Evolutionary conservation across 1,284 basidiomycete species (phyloP).

Genomic region (Fomes fomentarius): DNA sequence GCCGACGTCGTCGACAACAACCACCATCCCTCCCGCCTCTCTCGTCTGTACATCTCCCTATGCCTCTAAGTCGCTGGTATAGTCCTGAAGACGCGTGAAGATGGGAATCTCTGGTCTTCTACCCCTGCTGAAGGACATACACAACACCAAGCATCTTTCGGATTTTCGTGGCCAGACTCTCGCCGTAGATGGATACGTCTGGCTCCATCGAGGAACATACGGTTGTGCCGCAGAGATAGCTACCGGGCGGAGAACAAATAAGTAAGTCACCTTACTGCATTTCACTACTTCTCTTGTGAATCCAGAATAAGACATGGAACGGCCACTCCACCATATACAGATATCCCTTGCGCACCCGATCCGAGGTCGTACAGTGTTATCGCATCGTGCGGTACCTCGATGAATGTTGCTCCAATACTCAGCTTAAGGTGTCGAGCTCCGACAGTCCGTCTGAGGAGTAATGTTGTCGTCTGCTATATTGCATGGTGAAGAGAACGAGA

Average conservation of each 20-base stretch:
- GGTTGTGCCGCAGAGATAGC: conserved; percentile 92
- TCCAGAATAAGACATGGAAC: no score
- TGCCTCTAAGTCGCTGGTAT: conserved; percentile 2
- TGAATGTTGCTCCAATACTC: no score
- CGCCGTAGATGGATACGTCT: conserved; percentile 91
- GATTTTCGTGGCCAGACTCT: conserved; percentile 83
- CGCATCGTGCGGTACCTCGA: no score
- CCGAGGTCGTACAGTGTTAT: no score
- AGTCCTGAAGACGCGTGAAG: conserved; percentile 9
- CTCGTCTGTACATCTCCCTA: neutral
- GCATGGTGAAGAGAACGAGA: no score
- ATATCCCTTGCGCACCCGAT: no score
- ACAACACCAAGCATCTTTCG: conserved; percentile 76
- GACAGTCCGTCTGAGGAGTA: no score
- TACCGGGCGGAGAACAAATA: conserved; percentile 80
- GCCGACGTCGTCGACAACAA: conserved; percentile 5
- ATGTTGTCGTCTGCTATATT: no score
- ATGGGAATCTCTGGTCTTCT: conserved; percentile 97
- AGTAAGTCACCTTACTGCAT: conserved; percentile 52
- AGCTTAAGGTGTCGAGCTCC: no score
- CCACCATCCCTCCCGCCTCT: neutral
- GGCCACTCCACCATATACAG: no score
- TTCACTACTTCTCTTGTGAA: neutral
- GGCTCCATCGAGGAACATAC: conserved; percentile 96
- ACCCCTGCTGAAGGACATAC: conserved; percentile 90